Base-by-base conservation (phyloP, 1,139 yeast species). In the Casaregolazyma suthepensis region DNA sequence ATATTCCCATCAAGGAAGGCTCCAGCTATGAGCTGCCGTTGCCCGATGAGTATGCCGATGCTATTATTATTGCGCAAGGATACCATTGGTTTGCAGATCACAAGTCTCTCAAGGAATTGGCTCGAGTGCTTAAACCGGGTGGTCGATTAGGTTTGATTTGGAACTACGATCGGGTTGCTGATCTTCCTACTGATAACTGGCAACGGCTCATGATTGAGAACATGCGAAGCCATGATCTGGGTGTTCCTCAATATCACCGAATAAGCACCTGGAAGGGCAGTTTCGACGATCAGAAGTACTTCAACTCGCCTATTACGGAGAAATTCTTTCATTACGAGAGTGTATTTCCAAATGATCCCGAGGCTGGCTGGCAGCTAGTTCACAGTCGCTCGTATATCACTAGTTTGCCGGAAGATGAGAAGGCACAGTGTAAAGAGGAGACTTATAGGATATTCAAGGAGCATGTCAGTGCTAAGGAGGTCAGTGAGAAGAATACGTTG, bases 11-110 rank as follows among this genome's bases (percentile, higher is more conserved):
- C 1, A 56, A 63, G 43, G 66, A 71, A 43, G 82, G 80, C 0
- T 72, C 80, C 13, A 75, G 82, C 9, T 80, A 79, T 60, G 57
- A 70, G 1, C 64, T 82, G n/a, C 84, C 86, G 0, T 26, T 56
- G 35, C 58, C 76, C 0, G 71, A 70, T 1, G 80, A 75, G 54
- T 61, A 65, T 17, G 73, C 75, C 15, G 87, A 82, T 62, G 76
- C 78, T 0, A 71, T 83, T 0, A 68, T 81, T n/a, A 68, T 79
- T 12, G 87, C 88, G 0, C 87, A 83, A 61, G 88, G 82, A 0
- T 83, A 79, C 65, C 88, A 83, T 61, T 83, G 88, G 88, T 83
- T 83, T 66, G 76, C 82, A 15, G 83, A 80, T 61, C 54, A 59
- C 1, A 73, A 69, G 4, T 73, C 85, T 1, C 65, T 83, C 43